Evolutionary conservation across 116 monocot species (phyloP).

Genomic region (Phalaenopsis hybrid): DNA sequence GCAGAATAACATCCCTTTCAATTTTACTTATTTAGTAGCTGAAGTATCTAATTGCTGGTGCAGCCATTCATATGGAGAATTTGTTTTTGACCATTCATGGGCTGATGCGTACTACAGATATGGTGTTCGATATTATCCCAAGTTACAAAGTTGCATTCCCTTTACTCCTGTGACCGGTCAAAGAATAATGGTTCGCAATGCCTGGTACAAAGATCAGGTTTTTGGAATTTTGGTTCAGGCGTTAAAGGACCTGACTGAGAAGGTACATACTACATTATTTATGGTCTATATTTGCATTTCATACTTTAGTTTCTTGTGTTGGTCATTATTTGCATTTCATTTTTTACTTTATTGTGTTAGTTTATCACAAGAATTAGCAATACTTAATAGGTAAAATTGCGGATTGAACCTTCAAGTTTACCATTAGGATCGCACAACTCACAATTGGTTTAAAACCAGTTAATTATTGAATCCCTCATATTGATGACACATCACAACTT

Average conservation of each 20-base stretch:
- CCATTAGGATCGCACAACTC: neutral
- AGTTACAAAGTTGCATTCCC: constrained; percentile 88
- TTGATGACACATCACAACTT: neutral
- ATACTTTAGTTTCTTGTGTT: neutral
- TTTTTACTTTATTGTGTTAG: too few relatives aligned
- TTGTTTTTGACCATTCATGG: constrained; percentile 96
- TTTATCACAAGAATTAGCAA: neutral
- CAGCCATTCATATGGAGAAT: constrained; percentile 98
- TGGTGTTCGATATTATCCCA: constrained; percentile 84
- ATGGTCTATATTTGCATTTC: neutral
- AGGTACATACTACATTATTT: constrained; percentile 36
- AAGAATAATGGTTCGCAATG: constrained; percentile 80
- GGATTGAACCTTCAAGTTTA: neutral
- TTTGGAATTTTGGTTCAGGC: constrained; percentile 61
- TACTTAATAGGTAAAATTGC: neutral
- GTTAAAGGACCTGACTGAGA: constrained; percentile 67
- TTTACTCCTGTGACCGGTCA: constrained; percentile 95
- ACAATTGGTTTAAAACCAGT: neutral
- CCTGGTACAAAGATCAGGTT: constrained; percentile 69
- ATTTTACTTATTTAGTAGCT: constrained; percentile 3
- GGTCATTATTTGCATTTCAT: neutral
- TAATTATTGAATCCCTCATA: neutral
- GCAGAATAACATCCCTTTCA: neutral
- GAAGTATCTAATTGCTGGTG: constrained; percentile 16
- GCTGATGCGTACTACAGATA: constrained; percentile 94